Base-by-base conservation (phyloP, 2,329 filamentous ascomycete genomes). In the Fusarium sp. region DNA sequence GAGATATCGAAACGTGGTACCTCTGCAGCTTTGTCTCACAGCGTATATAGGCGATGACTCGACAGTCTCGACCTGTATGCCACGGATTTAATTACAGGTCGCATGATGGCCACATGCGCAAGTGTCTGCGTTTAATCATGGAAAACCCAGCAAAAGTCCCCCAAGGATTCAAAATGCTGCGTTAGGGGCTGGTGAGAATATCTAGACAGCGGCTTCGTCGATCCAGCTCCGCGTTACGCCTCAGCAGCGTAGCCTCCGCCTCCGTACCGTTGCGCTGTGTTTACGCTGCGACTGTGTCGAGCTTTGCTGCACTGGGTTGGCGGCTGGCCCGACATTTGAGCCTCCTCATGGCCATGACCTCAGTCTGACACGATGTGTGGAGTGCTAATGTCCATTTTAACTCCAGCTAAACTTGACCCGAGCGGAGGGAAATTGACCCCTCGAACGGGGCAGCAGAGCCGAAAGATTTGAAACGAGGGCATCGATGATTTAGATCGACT, bases 331-430 rank as follows among this genome's bases (percentile, higher is more conserved):
- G 67, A 56, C 44, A 56, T 61, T 67, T 72, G 62, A 71, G 62
- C 54, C 71, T 65, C 65, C 41, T 64, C 41, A 17, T 68, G 26
- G 32, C 68, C 57, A 69, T 74, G 67, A 73, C 66, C 70, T 74
- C 68, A 68, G 60, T 64, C 70, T 72, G 70, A 72, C 67, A 71
- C 62, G 67, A 62, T 59, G 58, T 54, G 73, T 71, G 67, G 67
- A 71, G 58, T 54, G 48, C 48, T 20, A 59, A 65, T 61, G 57
- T 62, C 40, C 47, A 51, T 46, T 71, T 54, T 56, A 32, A 51
- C 56, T 66, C 65, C 56, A 68, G 37, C 57, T 49, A 69, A 62
- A 30, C 53, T 45, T 30, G 55, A 68, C 65, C 61, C 57, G 39
- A 68, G 49, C 52, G 14, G 50, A 67, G 62, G 56, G 58, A 67